These are phyloP conservation scores for Tephrocybe sp. DNA, from an alignment of 768 basidiomycete species.

Conservation along the genomic window DNA sequence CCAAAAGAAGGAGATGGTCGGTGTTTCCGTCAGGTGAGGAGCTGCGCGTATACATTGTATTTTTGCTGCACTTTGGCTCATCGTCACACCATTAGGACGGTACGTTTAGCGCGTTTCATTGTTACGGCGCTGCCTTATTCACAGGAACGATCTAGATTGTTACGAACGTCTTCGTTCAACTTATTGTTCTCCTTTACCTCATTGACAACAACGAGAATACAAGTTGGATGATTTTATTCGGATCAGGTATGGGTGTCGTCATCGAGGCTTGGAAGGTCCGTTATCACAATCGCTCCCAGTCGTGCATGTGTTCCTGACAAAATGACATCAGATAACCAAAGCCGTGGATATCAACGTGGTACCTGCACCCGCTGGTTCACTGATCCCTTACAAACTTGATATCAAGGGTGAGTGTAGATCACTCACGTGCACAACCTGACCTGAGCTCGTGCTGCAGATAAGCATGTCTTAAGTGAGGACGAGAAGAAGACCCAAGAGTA, in stretches of 20 bases:
- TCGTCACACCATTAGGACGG: slow-evolving; percentile 42
- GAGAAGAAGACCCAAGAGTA: slow-evolving; percentile 98
- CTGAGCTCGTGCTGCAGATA: slow-evolving; percentile 50
- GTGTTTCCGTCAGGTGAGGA: slow-evolving; percentile 85
- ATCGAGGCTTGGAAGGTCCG: slow-evolving; percentile 94
- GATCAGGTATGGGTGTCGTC: slow-evolving; percentile 76
- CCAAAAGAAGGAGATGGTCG: slow-evolving; percentile 90
- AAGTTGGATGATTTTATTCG: slow-evolving; percentile 95
- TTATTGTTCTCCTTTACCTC: slow-evolving; percentile 87
- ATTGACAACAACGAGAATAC: slow-evolving; percentile 95
- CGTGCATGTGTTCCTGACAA: slow-evolving; percentile 1
- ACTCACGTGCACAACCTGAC: slow-evolving; percentile 12
- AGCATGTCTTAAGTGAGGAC: slow-evolving; percentile 93
- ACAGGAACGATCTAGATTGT: slow-evolving; percentile 47
- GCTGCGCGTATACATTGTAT: background rate
- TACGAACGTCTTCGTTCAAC: slow-evolving; percentile 92
- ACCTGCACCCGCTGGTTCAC: slow-evolving; percentile 56
- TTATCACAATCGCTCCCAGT: no score
- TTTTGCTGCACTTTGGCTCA: background rate
- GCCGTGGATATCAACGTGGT: slow-evolving; percentile 84
- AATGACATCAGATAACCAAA: slow-evolving; percentile 64
- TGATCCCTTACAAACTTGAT: slow-evolving; percentile 74
- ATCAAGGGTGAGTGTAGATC: slow-evolving; percentile 61
- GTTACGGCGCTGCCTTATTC: background rate
- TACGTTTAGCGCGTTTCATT: slow-evolving; percentile 23